Evolutionary conservation across 768 basidiomycete species (phyloP), one percentile per base, ranked within the genome.

Genomic region (Suillus paluster): DNA sequence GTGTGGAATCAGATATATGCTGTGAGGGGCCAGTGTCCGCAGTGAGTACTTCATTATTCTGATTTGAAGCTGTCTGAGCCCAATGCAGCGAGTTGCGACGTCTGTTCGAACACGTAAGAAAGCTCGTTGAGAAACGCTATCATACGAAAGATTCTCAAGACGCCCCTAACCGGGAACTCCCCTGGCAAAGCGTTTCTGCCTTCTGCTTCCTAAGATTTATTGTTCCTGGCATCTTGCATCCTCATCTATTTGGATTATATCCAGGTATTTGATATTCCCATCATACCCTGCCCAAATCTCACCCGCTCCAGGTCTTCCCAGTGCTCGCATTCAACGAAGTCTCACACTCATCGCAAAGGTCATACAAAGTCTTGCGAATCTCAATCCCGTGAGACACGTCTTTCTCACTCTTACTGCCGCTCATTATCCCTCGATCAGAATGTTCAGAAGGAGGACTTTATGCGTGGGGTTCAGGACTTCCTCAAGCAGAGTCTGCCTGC

Each of bases 161-260:
- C 9, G 82, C 81, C 15, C 78, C 78, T 30, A 83, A 81, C 63
- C 76, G 74, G 44, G 81, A 89, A 36, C 76, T 93, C 36, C 90
- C 86, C 38, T 87, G 85, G 83, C 93, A 94, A 71, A 88, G 90
- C 67, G 91, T 96, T 46, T 92, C 91, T 39, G 94, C 94, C 1
- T 95, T 96, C 71, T 87, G 91, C 71, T 96, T 95, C 75, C 82
- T 96, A 46, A 85, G 94, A 45, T 94, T 95, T 73, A 89, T 96
- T 63, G 91, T 93, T 27, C 95, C 94, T 38, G 94, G 91, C 25
- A 91, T 96, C 61, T 81, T 95, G n/a, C 86, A 92, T 71, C 94
- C 94, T 2, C 91, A 94, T 73, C 76, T 94, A 5, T 95, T 92
- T 70, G 88, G 91, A 27, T 79, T 96, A 57, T 87, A 81, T 66